A percentile compares a stretch with the other conserved stretches of the same genome.
Conservation (phyloP, 2,329 filamentous ascomycete species). For the Diplodia corticola region DNA sequence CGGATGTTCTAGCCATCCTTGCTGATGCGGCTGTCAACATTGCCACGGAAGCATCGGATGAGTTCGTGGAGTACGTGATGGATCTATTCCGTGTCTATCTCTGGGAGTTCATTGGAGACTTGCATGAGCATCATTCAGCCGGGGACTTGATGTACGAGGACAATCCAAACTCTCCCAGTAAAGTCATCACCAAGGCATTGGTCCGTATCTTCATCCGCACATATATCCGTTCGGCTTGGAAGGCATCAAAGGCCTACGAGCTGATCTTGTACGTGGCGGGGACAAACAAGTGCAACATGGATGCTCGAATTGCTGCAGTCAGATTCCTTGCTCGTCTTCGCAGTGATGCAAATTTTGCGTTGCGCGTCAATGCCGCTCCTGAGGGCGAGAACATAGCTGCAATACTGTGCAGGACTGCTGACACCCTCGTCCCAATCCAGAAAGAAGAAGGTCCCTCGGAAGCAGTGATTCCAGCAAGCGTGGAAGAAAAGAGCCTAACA, state of each 20-base stretch:
- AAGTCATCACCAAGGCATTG: conserved; percentile 70
- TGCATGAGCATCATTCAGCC: conserved; percentile 26
- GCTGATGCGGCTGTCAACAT: conserved; percentile 66
- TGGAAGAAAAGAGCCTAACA: neutral
- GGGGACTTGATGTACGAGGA: conserved; percentile 25
- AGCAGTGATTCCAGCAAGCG: neutral
- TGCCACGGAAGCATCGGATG: conserved; percentile 59
- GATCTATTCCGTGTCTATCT: conserved; percentile 45
- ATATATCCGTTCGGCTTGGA: conserved; percentile 65
- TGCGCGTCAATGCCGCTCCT: conserved; percentile 69
- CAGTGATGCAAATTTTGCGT: conserved; percentile 75
- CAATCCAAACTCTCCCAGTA: conserved; percentile 55
- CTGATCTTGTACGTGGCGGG: conserved; percentile 37
- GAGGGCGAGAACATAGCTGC: conserved; percentile 74
- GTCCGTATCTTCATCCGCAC: conserved; percentile 75
- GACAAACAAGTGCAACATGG: conserved; percentile 35
- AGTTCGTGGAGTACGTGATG: conserved; percentile 54
- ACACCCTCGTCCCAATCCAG: conserved; percentile 50
- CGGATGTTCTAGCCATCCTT: conserved; percentile 63
- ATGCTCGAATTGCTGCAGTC: conserved; percentile 41
- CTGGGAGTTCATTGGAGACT: conserved; percentile 32
- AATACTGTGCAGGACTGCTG: conserved; percentile 65
- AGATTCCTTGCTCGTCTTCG: conserved; percentile 71
- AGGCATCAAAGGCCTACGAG: conserved; percentile 55
- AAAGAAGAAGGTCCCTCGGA: conserved; percentile 32